Base-by-base conservation (phyloP, 371 early-diverging fungal genomes). In the Apophysomyces variabilis region DNA sequence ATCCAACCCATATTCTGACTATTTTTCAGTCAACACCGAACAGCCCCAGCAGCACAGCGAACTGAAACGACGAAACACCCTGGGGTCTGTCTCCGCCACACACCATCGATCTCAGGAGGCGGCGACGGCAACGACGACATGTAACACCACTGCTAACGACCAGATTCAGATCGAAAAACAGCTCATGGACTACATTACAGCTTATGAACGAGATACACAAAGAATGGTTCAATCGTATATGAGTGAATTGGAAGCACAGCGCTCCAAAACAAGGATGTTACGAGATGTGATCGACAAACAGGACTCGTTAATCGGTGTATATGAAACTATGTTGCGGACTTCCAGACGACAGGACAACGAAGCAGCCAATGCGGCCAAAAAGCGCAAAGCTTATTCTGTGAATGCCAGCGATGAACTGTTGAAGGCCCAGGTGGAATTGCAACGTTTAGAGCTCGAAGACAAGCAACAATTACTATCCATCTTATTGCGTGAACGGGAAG, bases 241-340 rank as follows among this genome's bases (percentile, higher is more conserved):
- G 9, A 44, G 61, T 12, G 74, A 74, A 32, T 60, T 77, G 16
- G 82, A 79, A 43, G 62, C 44, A 9, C 71, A 82, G 37, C 60
- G 71, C 13, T 43, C 72, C 36, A 71, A 74, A 14, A 69, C 59
- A 4, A 70, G 74, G 11, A 37, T 50, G 5, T 41, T 82, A 9
- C 62, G 66, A n/a, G 50, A 73, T 4, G 67, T 82, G 0, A 64
- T 79, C 1, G 36, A 70, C 37, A 79, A 82, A 45, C 82, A 82
- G 68, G 82, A 82, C 32, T 69, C 72, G 13, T 37, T 82, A 8
- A 82, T 82, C 26, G 21, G 61, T 7, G 72, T 66, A 16, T 47
- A 79, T 6, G 82, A 82, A 60, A 13, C 46, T 13, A 45, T 45
- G 46, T 18, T 45, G 8, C 8, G 13, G 16, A 13, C 8, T 6